Evolutionary conservation across 495 filamentous ascomycete genomes (phyloP), one percentile per base, ranked within the genome.

Genomic region (Xeromyces bisporus): DNA sequence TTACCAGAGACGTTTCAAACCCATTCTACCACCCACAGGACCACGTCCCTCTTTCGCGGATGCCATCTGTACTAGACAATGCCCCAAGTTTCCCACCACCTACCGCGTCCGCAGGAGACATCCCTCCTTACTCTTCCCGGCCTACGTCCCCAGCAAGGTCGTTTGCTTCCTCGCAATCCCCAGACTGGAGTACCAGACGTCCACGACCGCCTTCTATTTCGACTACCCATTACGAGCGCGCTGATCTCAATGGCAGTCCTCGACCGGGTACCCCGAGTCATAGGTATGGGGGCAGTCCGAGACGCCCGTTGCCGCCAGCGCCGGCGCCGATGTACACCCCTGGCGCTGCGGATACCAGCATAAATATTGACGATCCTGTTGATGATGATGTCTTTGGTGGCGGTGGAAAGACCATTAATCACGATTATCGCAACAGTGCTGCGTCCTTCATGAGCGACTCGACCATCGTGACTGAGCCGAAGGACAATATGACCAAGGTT

Each of bases 211-310:
- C 56, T 1, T 64, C 60, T 0, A 49, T 59, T 0, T 67, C 74
- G 1, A 69, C 60, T 38, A 56, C 73, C 14, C 52, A 72, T 12
- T 97, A 89, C 47, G 89, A 94, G 46, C 80, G 84, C 0, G 67
- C 73, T 11, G 84, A 93, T 43, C 48, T 94, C 31, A 89, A 94
- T 46, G 89, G 89, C 6, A 81, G 69, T 23, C 86, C 89, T 6
- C 60, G 89, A 37, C 89, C 89, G 8, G 89, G 89, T 2, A 93
- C 87, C 2, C 81, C 89, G 6, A 79, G 83, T 3, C 82, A 80
- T 23, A 66, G 71, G 42, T 94, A 93, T 45, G 78, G 83, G 21
- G 78, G 83, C 7, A 85, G 80, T 39, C 80, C 83, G 6, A 68
- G 80, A 28, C 64, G 81, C 36, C 86, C 86, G n/a, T 55, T 94